Evolutionary conservation across 1,139 yeast species (phyloP).

Genomic region (Lizanozyma gosingica): DNA sequence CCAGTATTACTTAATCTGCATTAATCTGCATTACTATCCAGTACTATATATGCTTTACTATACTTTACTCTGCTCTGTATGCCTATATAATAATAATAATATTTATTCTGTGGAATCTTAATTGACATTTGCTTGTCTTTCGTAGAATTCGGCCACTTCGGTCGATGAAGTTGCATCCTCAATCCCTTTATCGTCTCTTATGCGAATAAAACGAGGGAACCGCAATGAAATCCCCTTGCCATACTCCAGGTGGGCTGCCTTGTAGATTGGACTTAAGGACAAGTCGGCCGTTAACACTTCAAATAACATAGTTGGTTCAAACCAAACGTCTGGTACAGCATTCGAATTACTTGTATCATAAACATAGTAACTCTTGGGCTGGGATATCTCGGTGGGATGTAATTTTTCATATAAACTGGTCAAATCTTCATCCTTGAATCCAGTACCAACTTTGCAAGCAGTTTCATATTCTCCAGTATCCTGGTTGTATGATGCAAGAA

Average conservation of each 20-base stretch:
- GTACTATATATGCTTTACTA: background rate
- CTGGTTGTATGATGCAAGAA: constrained; percentile 80
- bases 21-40: background rate
- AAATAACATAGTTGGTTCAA: constrained; percentile 79
- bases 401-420: constrained; percentile 49
- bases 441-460: constrained; percentile 95
- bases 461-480: constrained; percentile 92
- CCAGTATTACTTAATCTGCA: background rate
- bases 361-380: constrained; percentile 63
- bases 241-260: constrained; percentile 69
- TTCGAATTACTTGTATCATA: constrained; percentile 55
- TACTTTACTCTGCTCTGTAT: background rate
- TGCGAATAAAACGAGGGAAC: constrained; percentile 80
- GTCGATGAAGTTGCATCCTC: constrained; percentile 89
- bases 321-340: constrained; percentile 91
- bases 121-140: constrained; percentile 51
- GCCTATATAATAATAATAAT: constrained; percentile 1
- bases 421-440: constrained; percentile 82
- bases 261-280: constrained; percentile 85
- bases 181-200: constrained; percentile 79
- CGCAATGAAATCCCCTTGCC: constrained; percentile 88
- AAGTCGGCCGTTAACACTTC: constrained; percentile 94
- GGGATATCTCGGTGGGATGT: constrained; percentile 56
- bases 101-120: constrained; percentile 5
- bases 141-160: constrained; percentile 85